Evolutionary conservation across 2,329 filamentous ascomycete species (phyloP), one percentile per base, ranked within the genome.

Genomic region (Cladophialophora carrionii): DNA sequence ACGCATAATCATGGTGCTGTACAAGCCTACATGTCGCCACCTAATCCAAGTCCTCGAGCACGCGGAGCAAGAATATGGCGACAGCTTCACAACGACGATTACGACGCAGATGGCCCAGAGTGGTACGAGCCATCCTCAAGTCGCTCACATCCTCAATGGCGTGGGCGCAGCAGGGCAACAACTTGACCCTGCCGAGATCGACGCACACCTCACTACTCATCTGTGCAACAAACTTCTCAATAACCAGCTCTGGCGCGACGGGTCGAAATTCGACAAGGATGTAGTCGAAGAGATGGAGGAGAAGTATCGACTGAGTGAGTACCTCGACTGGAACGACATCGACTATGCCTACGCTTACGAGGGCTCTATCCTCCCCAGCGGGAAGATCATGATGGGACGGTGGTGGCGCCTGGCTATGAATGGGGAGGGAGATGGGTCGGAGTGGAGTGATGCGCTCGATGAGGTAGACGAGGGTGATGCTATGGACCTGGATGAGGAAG

Each of bases 301-400:
- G 43, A 24, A 31, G 8, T 71, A 63, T 54, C 60, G 57, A 8
- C 46, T 57, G n/a, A 57, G 60, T 34, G 60, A 64, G 31, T 63
- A 68, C 26, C 56, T 72, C 24, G 57, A 67, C 34, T 73, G 71
- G 26, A 52, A 49, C 0, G 68, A 76, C 58, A 76, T 76, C 52
- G 63, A 71, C 20, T 77, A 76, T 67, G 72, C 78, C 1, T 80
- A 78, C 72, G 78, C 74, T 3, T 84, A 83, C 62, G 81, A 84
- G 70, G 82, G 79, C 0, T 72, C 79, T 24, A 73, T 84, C 12
- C 65, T 82, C 4, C 82, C 82, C 2, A 80, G 81, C 4, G 77
- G 78, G 1, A 76, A 76, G 29, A 76, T 83, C 46, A 81, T 84
- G 72, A 58, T 83, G 57, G 82, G 82, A 10, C 74, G 79, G 29